Conservation (phyloP, 75 land plant species). For the Pinus tabuliformis region DNA sequence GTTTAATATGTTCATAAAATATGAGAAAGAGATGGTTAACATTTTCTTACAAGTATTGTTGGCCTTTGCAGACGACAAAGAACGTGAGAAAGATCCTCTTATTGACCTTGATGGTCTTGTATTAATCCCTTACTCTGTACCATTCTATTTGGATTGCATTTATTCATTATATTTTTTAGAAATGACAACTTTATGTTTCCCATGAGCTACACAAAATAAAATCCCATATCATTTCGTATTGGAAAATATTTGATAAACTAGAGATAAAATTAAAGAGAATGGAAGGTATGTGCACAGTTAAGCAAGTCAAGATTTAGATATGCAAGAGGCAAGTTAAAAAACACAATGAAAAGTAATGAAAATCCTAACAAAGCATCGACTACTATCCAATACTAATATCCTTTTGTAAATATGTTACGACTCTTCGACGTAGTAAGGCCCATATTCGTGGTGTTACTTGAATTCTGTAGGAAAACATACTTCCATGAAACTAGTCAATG, state of each 20-base stretch:
- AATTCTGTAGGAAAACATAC: conserved; percentile 24
- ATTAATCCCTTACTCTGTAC: conserved; percentile 7
- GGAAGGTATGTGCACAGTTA: not conserved
- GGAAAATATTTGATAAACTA: not conserved
- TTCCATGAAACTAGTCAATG: conserved; percentile 3
- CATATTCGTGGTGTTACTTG: conserved; percentile 27
- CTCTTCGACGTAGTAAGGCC: conserved; percentile 45
- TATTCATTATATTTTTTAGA: conserved; percentile 62
- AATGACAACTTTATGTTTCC: conserved; percentile 64
- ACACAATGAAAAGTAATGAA: conserved; percentile 59
- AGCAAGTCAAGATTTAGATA: conserved; percentile 64
- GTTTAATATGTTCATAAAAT: not conserved
- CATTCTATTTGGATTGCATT: conserved; percentile 35
- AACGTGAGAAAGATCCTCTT: conserved; percentile 10
- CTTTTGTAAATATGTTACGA: conserved; percentile 25
- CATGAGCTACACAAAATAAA: conserved; percentile 37
- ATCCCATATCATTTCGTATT: not conserved
- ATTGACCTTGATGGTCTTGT: not conserved
- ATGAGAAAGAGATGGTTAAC: not conserved
- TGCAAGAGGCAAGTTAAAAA: conserved; percentile 69
- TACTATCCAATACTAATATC: conserved; percentile 82
- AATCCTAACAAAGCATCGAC: conserved; percentile 60
- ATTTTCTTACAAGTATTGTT: conserved; percentile 38
- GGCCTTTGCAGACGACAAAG: conserved; percentile 39
- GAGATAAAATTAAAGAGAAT: not conserved